Conservation (phyloP, 345 rosid genomes). For the Hypericum perforatum region DNA sequence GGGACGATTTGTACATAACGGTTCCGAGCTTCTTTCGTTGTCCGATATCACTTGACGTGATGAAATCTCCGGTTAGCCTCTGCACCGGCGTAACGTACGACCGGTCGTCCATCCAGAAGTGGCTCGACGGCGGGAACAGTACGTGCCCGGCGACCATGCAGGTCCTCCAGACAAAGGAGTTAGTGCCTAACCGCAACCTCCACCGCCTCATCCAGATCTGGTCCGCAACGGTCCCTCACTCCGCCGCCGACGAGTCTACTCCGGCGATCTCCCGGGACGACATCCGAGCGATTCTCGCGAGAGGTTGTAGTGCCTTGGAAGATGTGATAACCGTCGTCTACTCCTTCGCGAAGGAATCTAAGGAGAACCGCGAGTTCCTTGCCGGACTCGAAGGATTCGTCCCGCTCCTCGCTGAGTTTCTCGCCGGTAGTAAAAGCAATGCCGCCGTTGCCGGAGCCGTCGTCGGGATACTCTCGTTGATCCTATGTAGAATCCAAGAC, state of each 20-base stretch:
- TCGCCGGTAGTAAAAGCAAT: constrained; percentile 15
- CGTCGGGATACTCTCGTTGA: constrained; percentile 35
- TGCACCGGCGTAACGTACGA: constrained; percentile 96
- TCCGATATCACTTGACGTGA: constrained; percentile 91
- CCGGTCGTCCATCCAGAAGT: constrained; percentile 69
- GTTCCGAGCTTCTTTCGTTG: constrained; percentile 75
- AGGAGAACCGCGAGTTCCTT: constrained; percentile 44
- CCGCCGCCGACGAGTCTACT: constrained; percentile 10
- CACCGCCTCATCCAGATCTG: constrained; percentile 79
- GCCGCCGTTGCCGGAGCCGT: constrained; percentile 29
- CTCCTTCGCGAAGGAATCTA: constrained; percentile 33
- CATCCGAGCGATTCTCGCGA: too few species aligned
- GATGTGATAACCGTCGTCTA: not conserved
- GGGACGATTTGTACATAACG: constrained; percentile 60
- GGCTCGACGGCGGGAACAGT: constrained; percentile 84
- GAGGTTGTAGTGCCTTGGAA: too few species aligned
- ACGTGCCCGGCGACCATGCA: constrained; percentile 99
- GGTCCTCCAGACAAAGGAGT: constrained; percentile 52
- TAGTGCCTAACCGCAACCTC: constrained; percentile 72
- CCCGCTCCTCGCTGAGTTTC: constrained; percentile 39
- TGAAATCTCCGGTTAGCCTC: constrained; percentile 89
- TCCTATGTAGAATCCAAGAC: constrained; percentile 27
- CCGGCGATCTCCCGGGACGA: not conserved
- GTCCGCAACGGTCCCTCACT: constrained; percentile 42
- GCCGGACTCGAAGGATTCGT: constrained; percentile 37